Evolutionary conservation across 2,329 filamentous ascomycete genomes (phyloP), one percentile per base, ranked within the genome.

Genomic region (Phoma sp.): DNA sequence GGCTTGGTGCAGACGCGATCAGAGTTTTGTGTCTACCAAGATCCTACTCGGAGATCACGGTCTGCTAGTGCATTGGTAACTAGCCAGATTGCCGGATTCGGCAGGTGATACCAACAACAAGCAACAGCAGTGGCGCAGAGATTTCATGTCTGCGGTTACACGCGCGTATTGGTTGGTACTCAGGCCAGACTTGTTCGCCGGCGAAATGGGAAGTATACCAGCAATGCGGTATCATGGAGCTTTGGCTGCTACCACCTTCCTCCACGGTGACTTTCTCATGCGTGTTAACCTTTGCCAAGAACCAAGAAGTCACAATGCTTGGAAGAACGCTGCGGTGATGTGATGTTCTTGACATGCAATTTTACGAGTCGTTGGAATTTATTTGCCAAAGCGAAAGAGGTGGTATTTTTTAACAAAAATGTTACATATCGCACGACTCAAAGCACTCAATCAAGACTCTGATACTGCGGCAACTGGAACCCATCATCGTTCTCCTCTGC

Each of bases 391-490:
- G 27, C 36, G n/a, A n/a, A 33, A 10, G 27, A 10, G n/a, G 15
- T n/a, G 13, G 6, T 33, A 33, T 17, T 13, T 12, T 27, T 7
- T 39, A 7, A 10, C 10, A 22, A 3, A 19, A 4, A 29, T 22
- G 15, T 19, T 12, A 31, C 7, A 4, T 15, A 25, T 19, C 3
- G 12, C 21, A 17, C 6, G 17, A 12, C 17, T 46, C 19, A 55
- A 15, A 51, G 38, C 27, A 17, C 19, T 37, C 27, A 29, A 29
- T 57, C 54, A 6, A 57, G 39, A 19, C 22, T 27, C 19, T 51
- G 32, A 21, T 66, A 66, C 7, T 40, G 12, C 15, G 63, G 64
- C 36, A 67, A 47, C 15, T 48, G 31, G 33, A 67, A 67, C 6
- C 58, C 57, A 22, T 62, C 55, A 2, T 55, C 51, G 10, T 66